Evolutionary conservation across 179 eudicot genomes (phyloP).

Genomic region (Silene coronaria): DNA sequence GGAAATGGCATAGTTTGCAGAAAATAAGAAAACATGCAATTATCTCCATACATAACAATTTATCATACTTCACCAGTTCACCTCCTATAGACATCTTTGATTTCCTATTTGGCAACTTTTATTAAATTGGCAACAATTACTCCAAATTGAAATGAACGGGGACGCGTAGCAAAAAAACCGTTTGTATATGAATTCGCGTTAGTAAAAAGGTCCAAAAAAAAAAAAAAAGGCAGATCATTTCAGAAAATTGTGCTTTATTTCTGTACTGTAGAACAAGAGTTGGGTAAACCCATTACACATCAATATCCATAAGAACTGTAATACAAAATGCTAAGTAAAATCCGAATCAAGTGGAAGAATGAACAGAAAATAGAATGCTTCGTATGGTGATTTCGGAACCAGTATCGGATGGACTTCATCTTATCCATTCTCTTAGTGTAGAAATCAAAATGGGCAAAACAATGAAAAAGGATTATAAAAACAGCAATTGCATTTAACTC

Average conservation of each 20-base stretch:
- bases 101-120: neutral
- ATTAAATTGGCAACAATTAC: neutral
- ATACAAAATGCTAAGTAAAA: conserved; percentile 29
- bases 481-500: conserved; percentile 17
- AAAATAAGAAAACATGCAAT: conserved; percentile 25
- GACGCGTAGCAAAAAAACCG: neutral
- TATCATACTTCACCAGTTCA: neutral
- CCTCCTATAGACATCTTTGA: neutral
- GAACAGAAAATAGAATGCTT: conserved; percentile 26
- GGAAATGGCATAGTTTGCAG: conserved; percentile 46
- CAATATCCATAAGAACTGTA: conserved; percentile 21
- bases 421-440: conserved; percentile 29
- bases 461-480: conserved; percentile 26
- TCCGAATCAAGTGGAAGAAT: conserved; percentile 16
- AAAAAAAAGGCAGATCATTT: conserved; percentile 10
- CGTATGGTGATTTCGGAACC: conserved; percentile 21
- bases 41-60: neutral
- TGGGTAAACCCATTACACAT: conserved; percentile 23
- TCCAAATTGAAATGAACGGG: neutral
- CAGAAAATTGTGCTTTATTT: conserved; percentile 24
- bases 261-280: conserved; percentile 23
- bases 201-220: neutral
- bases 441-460: conserved; percentile 26
- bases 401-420: conserved; percentile 27
- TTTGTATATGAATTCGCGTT: neutral